These are phyloP conservation scores for Kwoniella mangroviensis DNA, from an alignment of 768 basidiomycete genomes.

Conservation along the genomic window DNA sequence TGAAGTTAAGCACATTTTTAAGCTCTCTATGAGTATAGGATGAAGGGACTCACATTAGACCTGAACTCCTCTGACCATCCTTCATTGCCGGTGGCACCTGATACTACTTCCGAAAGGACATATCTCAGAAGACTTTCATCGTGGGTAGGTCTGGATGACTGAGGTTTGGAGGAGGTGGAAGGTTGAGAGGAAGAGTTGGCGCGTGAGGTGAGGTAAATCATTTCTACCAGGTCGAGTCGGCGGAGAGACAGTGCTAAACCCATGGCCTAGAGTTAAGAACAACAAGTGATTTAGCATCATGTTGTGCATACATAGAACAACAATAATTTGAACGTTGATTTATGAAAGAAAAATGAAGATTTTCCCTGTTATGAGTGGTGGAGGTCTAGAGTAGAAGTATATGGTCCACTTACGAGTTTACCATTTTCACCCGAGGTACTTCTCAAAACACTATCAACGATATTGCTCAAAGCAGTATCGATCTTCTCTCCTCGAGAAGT, in stretches of 20 bases:
- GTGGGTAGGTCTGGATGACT: conserved; percentile 62
- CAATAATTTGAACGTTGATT: too few relatives aligned
- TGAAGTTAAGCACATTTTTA: too few relatives aligned
- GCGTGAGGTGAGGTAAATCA: conserved; percentile 62
- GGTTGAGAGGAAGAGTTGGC: conserved; percentile 27
- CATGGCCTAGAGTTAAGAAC: conserved; percentile 68
- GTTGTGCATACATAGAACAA: too few relatives aligned
- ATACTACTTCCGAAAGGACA: conserved; percentile 87
- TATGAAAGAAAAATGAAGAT: neutral
- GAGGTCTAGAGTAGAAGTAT: too few relatives aligned
- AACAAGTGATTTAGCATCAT: neutral
- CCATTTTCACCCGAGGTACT: conserved; percentile 87
- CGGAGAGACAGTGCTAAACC: conserved; percentile 92
- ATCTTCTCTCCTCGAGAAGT: conserved; percentile 70
- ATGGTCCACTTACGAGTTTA: conserved; percentile 69
- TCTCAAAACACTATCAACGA: conserved; percentile 87
- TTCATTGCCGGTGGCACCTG: conserved; percentile 79
- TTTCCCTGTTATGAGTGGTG: too few relatives aligned
- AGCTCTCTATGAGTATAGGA: too few relatives aligned
- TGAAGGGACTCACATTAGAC: conserved; percentile 48
- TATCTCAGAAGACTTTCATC: conserved; percentile 84
- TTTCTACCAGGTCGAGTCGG: conserved; percentile 81
- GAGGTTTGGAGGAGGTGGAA: conserved; percentile 53
- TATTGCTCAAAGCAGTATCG: conserved; percentile 76
- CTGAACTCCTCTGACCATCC: conserved; percentile 51